Evolutionary conservation across 352 stramenopile species (phyloP).

Genomic region (Globisporangium yorkense): DNA sequence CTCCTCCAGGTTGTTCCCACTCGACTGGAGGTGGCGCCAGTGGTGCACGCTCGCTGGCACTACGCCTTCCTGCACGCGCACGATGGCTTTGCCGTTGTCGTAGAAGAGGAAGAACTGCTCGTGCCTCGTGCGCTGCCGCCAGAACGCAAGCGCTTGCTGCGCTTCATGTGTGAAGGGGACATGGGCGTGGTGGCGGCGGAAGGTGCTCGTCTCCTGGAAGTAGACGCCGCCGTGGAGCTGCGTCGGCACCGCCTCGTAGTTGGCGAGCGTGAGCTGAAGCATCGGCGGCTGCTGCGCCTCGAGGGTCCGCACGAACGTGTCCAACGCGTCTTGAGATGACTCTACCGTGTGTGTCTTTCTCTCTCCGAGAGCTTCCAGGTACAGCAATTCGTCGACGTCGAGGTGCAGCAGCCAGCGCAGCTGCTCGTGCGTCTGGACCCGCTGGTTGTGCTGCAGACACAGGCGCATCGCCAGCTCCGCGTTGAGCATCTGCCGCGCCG

Average conservation of each 20-base stretch:
- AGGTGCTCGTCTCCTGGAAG: slow-evolving; percentile 20
- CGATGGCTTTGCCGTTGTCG: slow-evolving; percentile 39
- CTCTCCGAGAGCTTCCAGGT: slow-evolving; percentile 15
- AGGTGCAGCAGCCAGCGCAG: slow-evolving; percentile 32
- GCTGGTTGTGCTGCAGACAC: slow-evolving; percentile 12
- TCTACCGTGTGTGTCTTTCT: neutral
- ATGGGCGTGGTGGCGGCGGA: slow-evolving; percentile 20
- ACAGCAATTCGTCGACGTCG: slow-evolving; percentile 35
- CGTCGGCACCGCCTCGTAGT: slow-evolving; percentile 30
- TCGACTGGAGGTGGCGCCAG: slow-evolving; percentile 10
- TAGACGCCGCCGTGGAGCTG: slow-evolving; percentile 15
- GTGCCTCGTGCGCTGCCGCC: slow-evolving; percentile 20
- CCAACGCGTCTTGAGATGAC: neutral
- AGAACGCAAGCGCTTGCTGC: slow-evolving; percentile 16
- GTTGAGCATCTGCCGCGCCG: slow-evolving; percentile 29
- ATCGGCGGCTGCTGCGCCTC: slow-evolving; percentile 6
- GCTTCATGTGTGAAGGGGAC: slow-evolving; percentile 17
- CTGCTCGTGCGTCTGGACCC: neutral
- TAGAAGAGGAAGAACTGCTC: slow-evolving; percentile 40
- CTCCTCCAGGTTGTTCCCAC: too few species aligned
- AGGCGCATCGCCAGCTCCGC: slow-evolving; percentile 23
- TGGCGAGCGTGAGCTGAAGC: slow-evolving; percentile 29
- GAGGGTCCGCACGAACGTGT: neutral
- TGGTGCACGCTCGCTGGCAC: slow-evolving; percentile 30
- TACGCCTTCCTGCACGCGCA: slow-evolving; percentile 15